Percentiles rank a stretch among this genome's conserved stretches.
These are phyloP conservation scores for Gastrolobium villosum DNA, from an alignment of 306 rosid genomes.

Conservation along the genomic window DNA sequence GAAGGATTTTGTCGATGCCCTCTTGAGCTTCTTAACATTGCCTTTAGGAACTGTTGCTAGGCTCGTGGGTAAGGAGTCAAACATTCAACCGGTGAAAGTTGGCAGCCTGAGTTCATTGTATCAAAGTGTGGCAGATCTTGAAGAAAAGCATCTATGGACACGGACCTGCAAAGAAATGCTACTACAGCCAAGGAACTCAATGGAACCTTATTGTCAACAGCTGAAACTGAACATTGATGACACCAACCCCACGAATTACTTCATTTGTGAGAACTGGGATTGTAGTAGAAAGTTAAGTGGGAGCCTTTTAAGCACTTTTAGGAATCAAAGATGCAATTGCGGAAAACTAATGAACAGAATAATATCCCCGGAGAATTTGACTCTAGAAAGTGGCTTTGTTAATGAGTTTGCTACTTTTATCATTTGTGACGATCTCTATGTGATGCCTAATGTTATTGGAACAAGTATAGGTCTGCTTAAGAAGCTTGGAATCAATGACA, in stretches of 20 bases:
- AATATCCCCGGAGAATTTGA: too few species aligned
- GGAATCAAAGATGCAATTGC: neutral
- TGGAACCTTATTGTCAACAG: neutral
- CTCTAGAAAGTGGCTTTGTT: neutral
- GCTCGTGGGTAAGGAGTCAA: neutral
- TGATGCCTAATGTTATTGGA: neutral
- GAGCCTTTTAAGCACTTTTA: neutral
- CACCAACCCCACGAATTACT: neutral
- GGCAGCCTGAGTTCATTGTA: neutral
- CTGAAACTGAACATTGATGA: neutral
- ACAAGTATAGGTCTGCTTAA: neutral
- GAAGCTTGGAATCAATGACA: neutral
- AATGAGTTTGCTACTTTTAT: neutral
- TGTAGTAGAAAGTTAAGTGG: neutral
- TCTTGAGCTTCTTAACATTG: slow-evolving; percentile 34
- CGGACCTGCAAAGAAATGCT: neutral
- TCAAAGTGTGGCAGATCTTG: too few species aligned
- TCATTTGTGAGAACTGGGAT: neutral
- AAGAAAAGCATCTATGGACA: neutral
- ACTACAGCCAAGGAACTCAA: neutral
- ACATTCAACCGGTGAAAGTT: neutral
- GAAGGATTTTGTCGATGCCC: slow-evolving; percentile 37
- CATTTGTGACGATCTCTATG: neutral
- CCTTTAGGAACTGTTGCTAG: slow-evolving; percentile 23
- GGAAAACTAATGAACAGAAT: neutral